Conservation (phyloP, 2,329 filamentous ascomycete species). For the Dothistroma septosporum region DNA sequence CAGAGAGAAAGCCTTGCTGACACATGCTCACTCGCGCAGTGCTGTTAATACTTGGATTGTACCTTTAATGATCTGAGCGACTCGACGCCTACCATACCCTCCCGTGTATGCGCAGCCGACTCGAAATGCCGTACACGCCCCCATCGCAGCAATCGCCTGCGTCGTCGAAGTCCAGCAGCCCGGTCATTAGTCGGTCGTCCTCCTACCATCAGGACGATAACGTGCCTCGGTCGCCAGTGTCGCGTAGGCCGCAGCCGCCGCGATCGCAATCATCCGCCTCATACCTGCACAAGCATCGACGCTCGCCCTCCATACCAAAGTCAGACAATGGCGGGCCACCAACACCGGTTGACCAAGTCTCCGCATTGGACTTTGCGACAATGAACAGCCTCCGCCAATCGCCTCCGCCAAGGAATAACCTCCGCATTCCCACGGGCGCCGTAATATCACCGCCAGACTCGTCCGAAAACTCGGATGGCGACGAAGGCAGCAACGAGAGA, state of each 20-base stretch:
- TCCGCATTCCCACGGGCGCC: slow-evolving; percentile 74
- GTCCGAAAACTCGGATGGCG: slow-evolving; percentile 73
- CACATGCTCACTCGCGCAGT: slow-evolving; percentile 13
- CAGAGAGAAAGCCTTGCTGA: slow-evolving; percentile 6
- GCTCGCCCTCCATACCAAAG: slow-evolving; percentile 49
- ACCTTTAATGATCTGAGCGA: slow-evolving; percentile 40
- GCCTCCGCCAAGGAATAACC: slow-evolving; percentile 73
- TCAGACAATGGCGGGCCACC: slow-evolving; percentile 23
- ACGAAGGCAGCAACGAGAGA: slow-evolving; percentile 43
- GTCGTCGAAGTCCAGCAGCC: slow-evolving; percentile 52
- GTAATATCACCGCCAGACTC: slow-evolving; percentile 92
- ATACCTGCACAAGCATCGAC: slow-evolving; percentile 59
- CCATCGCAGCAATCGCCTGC: slow-evolving; percentile 63
- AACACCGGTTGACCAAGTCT: slow-evolving; percentile 28
- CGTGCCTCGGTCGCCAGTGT: slow-evolving; percentile 33
- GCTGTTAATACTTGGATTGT: slow-evolving; percentile 22
- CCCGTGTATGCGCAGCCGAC: slow-evolving; percentile 3
- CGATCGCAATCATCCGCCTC: slow-evolving; percentile 57
- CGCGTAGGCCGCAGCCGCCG: slow-evolving; percentile 47
- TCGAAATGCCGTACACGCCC: slow-evolving; percentile 81
- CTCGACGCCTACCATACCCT: background rate
- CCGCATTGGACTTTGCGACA: slow-evolving; percentile 33
- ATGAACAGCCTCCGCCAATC: slow-evolving; percentile 71
- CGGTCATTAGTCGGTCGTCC: slow-evolving; percentile 47
- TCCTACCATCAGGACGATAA: slow-evolving; percentile 45